Conservation (phyloP, 352 stramenopile genomes). For the Globisporangium cystogenes region DNA sequence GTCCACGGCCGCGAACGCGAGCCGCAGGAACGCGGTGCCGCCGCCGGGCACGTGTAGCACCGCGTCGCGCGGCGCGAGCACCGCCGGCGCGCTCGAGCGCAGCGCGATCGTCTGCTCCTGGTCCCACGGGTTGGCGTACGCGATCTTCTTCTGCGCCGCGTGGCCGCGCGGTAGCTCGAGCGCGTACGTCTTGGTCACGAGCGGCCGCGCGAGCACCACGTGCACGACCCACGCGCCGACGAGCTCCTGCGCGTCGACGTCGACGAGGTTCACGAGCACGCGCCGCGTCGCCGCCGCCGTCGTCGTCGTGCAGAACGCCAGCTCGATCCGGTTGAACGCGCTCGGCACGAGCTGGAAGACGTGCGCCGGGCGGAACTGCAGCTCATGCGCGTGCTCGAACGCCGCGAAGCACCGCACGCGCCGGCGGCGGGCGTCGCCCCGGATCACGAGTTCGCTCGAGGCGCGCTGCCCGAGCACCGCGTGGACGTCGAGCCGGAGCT, state of each 20-base stretch:
- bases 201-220: conserved; percentile 61
- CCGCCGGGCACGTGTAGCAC: conserved; percentile 45
- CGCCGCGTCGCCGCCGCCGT: conserved; percentile 16
- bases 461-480: conserved; percentile 79
- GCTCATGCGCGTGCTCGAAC: conserved; percentile 23
- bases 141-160: conserved; percentile 89
- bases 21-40: conserved; percentile 47
- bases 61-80: conserved; percentile 71
- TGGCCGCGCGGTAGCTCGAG: conserved; percentile 56
- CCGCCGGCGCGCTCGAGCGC: conserved; percentile 61
- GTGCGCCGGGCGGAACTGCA: conserved; percentile 72
- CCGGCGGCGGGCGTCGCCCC: conserved; percentile 44
- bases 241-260: conserved; percentile 87
- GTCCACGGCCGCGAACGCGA: conserved; percentile 31
- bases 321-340: conserved; percentile 90
- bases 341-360: conserved; percentile 86
- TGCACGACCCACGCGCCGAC: conserved; percentile 87
- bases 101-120: conserved; percentile 77
- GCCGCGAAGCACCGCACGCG: conserved; percentile 54
- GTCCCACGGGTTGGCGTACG: conserved; percentile 92
- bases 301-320: conserved; percentile 65
- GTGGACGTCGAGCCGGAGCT: conserved; percentile 83
- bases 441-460: conserved; percentile 87
- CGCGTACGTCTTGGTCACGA: conserved; percentile 92
- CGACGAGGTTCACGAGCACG: conserved; percentile 85